Evolutionary conservation across 192 early-diverging fungal species (phyloP), one percentile per base, ranked within the genome.

Genomic region (Coemansia sp.): DNA sequence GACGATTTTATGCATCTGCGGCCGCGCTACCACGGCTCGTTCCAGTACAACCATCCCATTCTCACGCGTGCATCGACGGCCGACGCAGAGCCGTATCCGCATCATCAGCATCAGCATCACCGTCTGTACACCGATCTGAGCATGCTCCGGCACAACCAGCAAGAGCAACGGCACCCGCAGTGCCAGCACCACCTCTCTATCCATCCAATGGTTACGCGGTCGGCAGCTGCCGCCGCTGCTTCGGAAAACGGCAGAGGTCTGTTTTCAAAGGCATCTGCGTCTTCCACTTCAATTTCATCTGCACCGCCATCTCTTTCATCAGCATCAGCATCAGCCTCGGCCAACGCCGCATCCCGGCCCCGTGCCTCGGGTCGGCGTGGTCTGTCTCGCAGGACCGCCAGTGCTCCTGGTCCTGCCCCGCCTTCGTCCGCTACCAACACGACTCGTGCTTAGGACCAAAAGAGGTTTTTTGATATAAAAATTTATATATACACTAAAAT

Each of bases 61-160:
- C 42, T 80, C 48, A 10, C 58, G 63, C 77, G 77, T n/a, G 65
- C 77, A 16, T 36, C 68, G 14, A 71, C 77, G 16, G 77, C 68
- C 31, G 60, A 60, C 17, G 60, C 48, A 16, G 29, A 36, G 31
- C 14, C 61, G 6, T 50, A 31, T 28, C 49, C 42, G 42, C 42
- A 45, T 45, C 42, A 45, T 5, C 42, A 45, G 3, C 42, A 45
- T 12, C 42, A 45, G 3, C 42, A 45, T 12, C 42, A 45, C 12
- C 42, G 42, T 45, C 14, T 45, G 42, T 45, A 16, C 42, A 45
- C 36, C 11, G 36, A 38, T 38, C 36, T 38, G 36, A 38, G 36
- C 36, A 12, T 38, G 36, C 36, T 38, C 36, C 36, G 36, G 36
- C 36, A 38, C 36, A 38, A 38, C 11, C 36, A 38, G 36, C 36